Evolutionary conservation across 1,139 yeast genomes (phyloP).

Genomic region (Geotrichum armillariae): DNA sequence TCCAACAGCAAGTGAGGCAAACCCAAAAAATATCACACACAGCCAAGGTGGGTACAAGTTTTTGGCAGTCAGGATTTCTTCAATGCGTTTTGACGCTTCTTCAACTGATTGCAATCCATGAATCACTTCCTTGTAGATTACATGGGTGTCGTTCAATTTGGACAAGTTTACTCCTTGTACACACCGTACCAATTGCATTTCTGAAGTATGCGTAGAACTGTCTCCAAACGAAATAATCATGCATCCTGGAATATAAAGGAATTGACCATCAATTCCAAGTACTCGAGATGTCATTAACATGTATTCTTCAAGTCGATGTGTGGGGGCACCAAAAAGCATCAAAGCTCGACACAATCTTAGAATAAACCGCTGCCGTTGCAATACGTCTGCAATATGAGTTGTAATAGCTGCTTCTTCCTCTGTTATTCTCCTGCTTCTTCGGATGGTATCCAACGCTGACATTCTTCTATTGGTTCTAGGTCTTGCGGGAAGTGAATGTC

Average conservation of each 20-base stretch:
- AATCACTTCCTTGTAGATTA: conserved; percentile 80
- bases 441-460: not conserved
- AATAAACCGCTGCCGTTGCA: conserved; percentile 83
- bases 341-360: conserved; percentile 81
- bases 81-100: conserved; percentile 73
- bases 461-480: not conserved
- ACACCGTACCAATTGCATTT: conserved; percentile 83
- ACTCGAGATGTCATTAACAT: conserved; percentile 88
- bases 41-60: conserved; percentile 73
- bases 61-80: conserved; percentile 59
- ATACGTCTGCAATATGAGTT: conserved; percentile 83
- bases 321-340: conserved; percentile 94
- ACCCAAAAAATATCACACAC: conserved; percentile 75
- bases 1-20: conserved; percentile 78
- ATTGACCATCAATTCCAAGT: conserved; percentile 87
- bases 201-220: conserved; percentile 88
- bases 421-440: conserved; percentile 31
- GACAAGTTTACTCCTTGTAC: conserved; percentile 79
- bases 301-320: conserved; percentile 89
- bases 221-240: conserved; percentile 94
- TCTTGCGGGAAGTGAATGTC: not conserved
- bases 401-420: conserved; percentile 67
- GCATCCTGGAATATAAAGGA: conserved; percentile 87
- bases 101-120: conserved; percentile 87
- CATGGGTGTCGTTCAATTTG: conserved; percentile 78